Evolutionary conservation across 306 rosid genomes (phyloP).

Genomic region (Glycine soja): DNA sequence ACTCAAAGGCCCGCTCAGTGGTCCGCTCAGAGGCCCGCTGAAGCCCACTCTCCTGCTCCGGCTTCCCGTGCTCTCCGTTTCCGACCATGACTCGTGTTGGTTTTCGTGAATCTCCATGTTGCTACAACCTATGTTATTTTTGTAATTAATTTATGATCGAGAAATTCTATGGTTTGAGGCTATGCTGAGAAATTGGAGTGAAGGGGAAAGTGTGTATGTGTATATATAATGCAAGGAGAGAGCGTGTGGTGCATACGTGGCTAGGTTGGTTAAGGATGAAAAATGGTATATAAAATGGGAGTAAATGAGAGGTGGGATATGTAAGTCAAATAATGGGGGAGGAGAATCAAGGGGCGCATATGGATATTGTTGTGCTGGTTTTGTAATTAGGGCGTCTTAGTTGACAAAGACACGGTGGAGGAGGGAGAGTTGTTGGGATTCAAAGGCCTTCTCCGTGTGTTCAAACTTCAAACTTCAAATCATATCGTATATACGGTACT

Average conservation of each 20-base stretch:
- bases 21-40: constrained; percentile 74
- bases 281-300: not conserved
- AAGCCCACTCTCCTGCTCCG: constrained; percentile 52
- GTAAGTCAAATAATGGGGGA: constrained; percentile 40
- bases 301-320: not conserved
- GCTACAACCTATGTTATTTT: not conserved
- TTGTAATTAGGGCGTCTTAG: constrained; percentile 32
- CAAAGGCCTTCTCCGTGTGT: constrained; percentile 3
- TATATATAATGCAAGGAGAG: not conserved
- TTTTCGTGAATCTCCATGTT: constrained; percentile 74
- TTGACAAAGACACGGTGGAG: constrained; percentile 34
- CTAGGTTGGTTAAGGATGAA: constrained; percentile 23
- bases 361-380: constrained; percentile 47
- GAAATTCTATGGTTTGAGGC: not conserved
- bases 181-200: constrained; percentile 1
- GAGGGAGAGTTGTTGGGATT: constrained; percentile 44
- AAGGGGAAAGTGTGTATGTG: not conserved
- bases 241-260: not conserved
- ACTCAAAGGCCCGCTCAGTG: constrained; percentile 39
- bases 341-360: constrained; percentile 67
- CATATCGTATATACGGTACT: not conserved
- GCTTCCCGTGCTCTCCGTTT: constrained; percentile 62
- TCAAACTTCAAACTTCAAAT: constrained; percentile 10
- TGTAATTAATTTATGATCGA: not conserved
- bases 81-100: constrained; percentile 65